Conservation (phyloP, 768 basidiomycete species). For the Termitomyces sp. region DNA sequence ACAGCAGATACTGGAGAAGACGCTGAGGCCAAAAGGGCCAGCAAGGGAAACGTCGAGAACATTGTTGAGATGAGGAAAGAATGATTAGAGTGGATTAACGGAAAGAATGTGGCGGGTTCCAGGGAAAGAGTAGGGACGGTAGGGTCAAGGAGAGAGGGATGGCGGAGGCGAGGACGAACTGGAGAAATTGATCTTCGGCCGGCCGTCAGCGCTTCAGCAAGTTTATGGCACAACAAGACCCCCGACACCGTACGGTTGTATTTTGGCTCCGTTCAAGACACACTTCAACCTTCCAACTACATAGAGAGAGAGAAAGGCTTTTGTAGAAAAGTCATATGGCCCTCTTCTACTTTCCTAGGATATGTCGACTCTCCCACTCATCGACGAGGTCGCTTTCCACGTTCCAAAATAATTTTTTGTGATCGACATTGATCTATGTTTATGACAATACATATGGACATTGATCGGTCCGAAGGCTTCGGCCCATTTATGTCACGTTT, state of each 20-base stretch:
- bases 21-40: constrained; percentile 32
- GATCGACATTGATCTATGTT: neutral
- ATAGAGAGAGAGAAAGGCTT: neutral
- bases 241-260: neutral
- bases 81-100: neutral
- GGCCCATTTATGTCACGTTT: neutral
- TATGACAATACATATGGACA: neutral
- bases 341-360: neutral
- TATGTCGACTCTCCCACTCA: neutral
- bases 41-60: constrained; percentile 3
- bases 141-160: neutral
- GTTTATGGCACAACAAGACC: neutral
- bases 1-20: constrained; percentile 27
- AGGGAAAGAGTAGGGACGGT: neutral
- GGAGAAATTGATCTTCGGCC: neutral
- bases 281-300: neutral
- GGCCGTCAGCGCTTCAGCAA: neutral
- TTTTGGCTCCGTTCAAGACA: neutral
- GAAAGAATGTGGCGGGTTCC: constrained; percentile 3
- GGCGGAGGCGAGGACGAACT: constrained; percentile 12
- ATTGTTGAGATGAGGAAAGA: constrained; percentile 1
- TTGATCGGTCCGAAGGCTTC: neutral
- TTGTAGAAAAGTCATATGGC: neutral
- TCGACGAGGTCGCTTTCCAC: neutral
- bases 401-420: neutral